Conservation (phyloP, 2,329 filamentous ascomycete genomes). For the Paramyrothecium sp. region DNA sequence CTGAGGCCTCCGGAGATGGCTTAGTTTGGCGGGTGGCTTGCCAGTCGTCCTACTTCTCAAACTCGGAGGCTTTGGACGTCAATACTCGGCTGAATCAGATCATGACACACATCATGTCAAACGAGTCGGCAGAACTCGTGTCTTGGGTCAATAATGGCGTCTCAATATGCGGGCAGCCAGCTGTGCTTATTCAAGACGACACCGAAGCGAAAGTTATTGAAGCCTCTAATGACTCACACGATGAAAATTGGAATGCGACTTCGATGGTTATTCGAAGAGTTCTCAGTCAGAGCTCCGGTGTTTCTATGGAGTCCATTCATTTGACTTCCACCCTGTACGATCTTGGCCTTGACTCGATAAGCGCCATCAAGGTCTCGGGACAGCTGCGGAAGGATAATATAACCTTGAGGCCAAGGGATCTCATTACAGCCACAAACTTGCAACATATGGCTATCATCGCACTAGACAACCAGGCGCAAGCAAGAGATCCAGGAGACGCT, state of each 20-base stretch:
- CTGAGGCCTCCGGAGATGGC: slow-evolving; percentile 58
- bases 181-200: slow-evolving; percentile 6
- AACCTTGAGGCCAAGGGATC: slow-evolving; percentile 64
- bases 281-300: slow-evolving; percentile 58
- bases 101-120: slow-evolving; percentile 53
- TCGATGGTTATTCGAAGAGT: slow-evolving; percentile 42
- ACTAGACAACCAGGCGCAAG: not conserved
- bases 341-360: slow-evolving; percentile 88
- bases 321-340: slow-evolving; percentile 71
- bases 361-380: slow-evolving; percentile 78
- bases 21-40: slow-evolving; percentile 74
- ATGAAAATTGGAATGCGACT: slow-evolving; percentile 28
- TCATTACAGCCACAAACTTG: slow-evolving; percentile 67
- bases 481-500: not conserved
- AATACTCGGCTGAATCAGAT: slow-evolving; percentile 59
- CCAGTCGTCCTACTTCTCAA: slow-evolving; percentile 53
- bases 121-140: slow-evolving; percentile 50
- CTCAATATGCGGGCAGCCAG: slow-evolving; percentile 64
- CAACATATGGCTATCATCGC: slow-evolving; percentile 54
- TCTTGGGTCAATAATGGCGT: slow-evolving; percentile 49
- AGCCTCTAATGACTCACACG: not conserved
- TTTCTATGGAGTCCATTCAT: slow-evolving; percentile 56
- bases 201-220: not conserved
- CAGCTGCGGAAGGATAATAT: slow-evolving; percentile 65
- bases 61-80: slow-evolving; percentile 45